A percentile compares a stretch with the other conserved stretches of the same genome.
Conservation (phyloP, 805 yeast genomes). For the Starmerella apicola region DNA sequence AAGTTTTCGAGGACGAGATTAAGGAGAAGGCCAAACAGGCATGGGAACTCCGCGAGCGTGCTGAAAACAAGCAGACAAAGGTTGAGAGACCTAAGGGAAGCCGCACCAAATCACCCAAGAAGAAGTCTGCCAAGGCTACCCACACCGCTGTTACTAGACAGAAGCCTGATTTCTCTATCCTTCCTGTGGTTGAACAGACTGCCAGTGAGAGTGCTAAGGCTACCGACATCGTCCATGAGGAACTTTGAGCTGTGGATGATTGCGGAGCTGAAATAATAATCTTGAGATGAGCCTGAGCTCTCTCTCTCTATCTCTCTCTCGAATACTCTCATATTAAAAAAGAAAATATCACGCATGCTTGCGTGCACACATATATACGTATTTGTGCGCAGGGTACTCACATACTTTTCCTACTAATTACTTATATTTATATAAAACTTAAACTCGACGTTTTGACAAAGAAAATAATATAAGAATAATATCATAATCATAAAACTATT, state of each 20-base stretch:
- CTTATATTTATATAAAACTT: too few species aligned
- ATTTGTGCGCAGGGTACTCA: too few species aligned
- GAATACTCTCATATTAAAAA: too few species aligned
- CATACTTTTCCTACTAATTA: too few species aligned
- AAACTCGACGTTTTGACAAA: too few species aligned
- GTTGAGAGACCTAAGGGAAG: conserved; percentile 2
- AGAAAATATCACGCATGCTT: too few species aligned
- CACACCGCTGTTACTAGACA: conserved; percentile 10
- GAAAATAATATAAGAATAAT: too few species aligned
- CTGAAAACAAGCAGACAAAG: conserved; percentile 4
- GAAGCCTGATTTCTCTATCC: conserved; percentile 5
- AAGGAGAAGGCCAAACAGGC: conserved; percentile 1
- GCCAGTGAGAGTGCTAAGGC: neutral
- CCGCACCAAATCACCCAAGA: neutral
- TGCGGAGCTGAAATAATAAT: too few species aligned
- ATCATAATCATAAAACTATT: neutral
- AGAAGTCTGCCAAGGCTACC: neutral
- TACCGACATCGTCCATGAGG: conserved; percentile 1
- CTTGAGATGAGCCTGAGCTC: too few species aligned
- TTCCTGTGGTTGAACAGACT: neutral
- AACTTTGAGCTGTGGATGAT: neutral
- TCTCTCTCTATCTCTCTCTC: too few species aligned
- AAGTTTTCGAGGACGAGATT: conserved; percentile 2
- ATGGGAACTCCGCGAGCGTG: neutral
- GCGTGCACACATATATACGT: too few species aligned